Evolutionary conservation across 139 green algal species (phyloP).

Genomic region (Microglena sp.): DNA sequence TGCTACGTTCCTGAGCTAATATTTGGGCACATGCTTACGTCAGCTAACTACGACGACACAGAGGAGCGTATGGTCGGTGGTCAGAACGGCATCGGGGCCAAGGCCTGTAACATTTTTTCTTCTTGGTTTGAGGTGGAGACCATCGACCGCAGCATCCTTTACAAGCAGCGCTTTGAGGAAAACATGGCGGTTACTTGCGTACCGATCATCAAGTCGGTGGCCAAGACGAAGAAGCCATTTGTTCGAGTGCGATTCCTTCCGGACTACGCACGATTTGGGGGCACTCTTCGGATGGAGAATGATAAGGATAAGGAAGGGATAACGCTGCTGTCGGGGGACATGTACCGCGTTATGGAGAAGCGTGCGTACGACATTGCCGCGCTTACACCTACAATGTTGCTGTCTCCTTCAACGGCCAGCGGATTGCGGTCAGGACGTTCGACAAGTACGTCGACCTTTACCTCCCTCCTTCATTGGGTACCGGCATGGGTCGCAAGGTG

Average conservation of each 20-base stretch:
- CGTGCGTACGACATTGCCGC: constrained; percentile 20
- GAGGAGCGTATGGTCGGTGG: constrained; percentile 34
- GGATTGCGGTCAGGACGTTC: neutral
- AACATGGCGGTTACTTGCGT: constrained; percentile 61
- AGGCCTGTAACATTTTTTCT: constrained; percentile 29
- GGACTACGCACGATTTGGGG: constrained; percentile 10
- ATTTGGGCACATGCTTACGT: constrained; percentile 59
- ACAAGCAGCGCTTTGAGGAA: constrained; percentile 3
- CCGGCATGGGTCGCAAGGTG: neutral
- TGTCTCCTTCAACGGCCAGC: neutral
- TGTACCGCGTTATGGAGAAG: constrained; percentile 37
- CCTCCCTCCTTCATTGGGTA: too few species aligned
- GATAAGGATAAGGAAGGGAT: too few species aligned
- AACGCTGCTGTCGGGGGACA: constrained; percentile 40
- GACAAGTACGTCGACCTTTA: constrained; percentile 6
- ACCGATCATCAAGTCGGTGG: constrained; percentile 38
- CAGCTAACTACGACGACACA: constrained; percentile 53
- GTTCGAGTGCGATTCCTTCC: constrained; percentile 2
- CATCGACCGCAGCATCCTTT: neutral
- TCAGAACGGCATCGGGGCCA: constrained; percentile 17
- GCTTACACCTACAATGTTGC: neutral
- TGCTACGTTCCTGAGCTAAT: constrained; percentile 55
- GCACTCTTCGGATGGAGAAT: constrained; percentile 15
- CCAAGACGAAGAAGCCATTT: constrained; percentile 24
- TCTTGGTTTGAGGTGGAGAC: constrained; percentile 15